Conservation (phyloP, 352 stramenopile species). For the Lagenidium sp. region DNA sequence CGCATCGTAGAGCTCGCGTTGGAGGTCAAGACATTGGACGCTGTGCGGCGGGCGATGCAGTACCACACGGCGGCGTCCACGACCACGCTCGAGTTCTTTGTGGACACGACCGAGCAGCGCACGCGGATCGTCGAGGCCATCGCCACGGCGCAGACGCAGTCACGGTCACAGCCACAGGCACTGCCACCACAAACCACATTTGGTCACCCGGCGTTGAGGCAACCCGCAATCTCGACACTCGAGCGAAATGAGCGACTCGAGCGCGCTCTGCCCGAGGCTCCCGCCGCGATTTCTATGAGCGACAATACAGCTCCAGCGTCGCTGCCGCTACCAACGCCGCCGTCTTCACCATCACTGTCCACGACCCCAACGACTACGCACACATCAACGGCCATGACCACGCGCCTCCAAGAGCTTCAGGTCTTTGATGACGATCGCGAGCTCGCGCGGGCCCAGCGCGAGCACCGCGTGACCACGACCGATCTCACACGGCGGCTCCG, state of each 20-base stretch:
- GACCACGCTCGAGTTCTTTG: background rate
- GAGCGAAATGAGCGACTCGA: background rate
- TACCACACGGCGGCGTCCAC: background rate
- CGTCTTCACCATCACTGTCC: background rate
- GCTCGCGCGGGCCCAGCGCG: slow-evolving; percentile 2
- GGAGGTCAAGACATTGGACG: background rate
- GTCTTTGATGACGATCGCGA: background rate
- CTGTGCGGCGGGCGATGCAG: background rate
- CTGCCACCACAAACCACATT: no score
- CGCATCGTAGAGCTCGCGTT: background rate
- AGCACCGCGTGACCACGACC: slow-evolving; percentile 3
- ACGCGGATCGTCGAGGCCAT: no score
- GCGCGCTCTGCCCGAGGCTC: background rate
- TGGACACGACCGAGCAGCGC: slow-evolving; percentile 1
- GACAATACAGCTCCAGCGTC: background rate
- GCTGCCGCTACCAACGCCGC: background rate
- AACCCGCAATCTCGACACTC: no score
- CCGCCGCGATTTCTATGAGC: background rate
- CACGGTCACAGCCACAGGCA: no score
- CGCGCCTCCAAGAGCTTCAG: no score
- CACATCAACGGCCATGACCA: no score
- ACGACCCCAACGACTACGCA: background rate
- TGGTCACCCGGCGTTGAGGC: no score
- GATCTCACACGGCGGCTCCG: slow-evolving; percentile 32
- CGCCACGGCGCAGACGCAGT: no score